A percentile compares a stretch with the other conserved stretches of the same genome.
Conservation (phyloP, 2,329 filamentous ascomycete genomes). For the Canariomyces notabilis region DNA sequence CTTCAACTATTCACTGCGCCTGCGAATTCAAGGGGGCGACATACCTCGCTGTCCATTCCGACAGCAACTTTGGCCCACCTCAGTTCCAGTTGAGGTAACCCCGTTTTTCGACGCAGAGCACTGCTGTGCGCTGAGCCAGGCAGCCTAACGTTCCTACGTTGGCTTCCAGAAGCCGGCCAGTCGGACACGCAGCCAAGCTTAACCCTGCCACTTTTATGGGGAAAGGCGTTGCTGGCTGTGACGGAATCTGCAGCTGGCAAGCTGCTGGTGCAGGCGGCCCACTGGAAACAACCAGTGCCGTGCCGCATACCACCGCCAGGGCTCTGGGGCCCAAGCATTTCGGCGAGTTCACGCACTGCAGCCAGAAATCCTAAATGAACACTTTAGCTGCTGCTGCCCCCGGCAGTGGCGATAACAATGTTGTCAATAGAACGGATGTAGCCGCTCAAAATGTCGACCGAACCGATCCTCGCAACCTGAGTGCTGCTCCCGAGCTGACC, state of each 20-base stretch:
- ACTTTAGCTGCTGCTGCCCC: constrained; percentile 21
- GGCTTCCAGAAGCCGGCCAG: constrained; percentile 2
- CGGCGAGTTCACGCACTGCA: constrained; percentile 3
- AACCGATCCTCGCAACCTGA: constrained; percentile 4
- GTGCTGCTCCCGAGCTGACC: constrained; percentile 27
- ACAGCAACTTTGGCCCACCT: too few relatives aligned
- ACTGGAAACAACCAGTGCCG: not conserved
- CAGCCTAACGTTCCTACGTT: too few relatives aligned
- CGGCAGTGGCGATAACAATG: constrained; percentile 21
- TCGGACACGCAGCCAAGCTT: constrained; percentile 5
- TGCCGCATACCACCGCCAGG: not conserved
- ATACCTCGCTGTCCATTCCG: too few relatives aligned
- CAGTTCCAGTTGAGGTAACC: too few relatives aligned
- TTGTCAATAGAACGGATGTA: constrained; percentile 11
- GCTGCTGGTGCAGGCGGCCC: too few relatives aligned
- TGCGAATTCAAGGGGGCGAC: too few relatives aligned
- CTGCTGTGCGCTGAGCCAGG: not conserved
- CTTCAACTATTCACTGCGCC: too few relatives aligned
- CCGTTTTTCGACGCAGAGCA: not conserved
- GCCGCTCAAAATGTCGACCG: constrained; percentile 11
- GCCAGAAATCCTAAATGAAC: constrained; percentile 22
- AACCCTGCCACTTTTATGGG: constrained; percentile 9
- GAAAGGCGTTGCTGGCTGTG: not conserved
- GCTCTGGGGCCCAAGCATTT: not conserved
- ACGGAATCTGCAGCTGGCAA: not conserved